A percentile compares a stretch with the other conserved stretches of the same genome.
Conservation (phyloP, 2,329 filamentous ascomycete genomes). For the Eutypella sp. region DNA sequence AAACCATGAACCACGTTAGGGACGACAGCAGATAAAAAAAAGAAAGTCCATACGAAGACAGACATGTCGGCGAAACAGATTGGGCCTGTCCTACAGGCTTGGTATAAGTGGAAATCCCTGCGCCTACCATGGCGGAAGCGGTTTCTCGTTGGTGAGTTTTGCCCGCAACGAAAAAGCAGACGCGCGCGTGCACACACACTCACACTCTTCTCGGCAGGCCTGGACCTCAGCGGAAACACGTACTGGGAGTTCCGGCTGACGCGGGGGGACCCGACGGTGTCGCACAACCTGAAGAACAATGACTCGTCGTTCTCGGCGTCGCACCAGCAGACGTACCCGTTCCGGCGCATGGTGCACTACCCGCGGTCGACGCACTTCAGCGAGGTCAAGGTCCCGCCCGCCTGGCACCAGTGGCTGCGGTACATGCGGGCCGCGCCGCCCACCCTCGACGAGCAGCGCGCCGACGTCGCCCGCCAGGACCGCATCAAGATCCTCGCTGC, state of each 20-base stretch:
- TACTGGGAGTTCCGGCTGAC: slow-evolving; percentile 63
- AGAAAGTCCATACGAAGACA: not conserved
- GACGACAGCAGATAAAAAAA: too few relatives aligned
- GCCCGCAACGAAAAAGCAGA: too few relatives aligned
- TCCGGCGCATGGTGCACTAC: slow-evolving; percentile 59
- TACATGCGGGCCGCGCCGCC: slow-evolving; percentile 53
- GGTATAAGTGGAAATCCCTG: slow-evolving; percentile 59
- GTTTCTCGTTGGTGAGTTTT: slow-evolving; percentile 53
- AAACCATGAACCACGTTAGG: too few relatives aligned
- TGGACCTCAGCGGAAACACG: slow-evolving; percentile 61
- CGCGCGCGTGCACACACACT: too few relatives aligned
- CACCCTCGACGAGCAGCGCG: slow-evolving; percentile 50
- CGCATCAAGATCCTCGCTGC: slow-evolving; percentile 53
- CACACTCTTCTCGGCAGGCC: too few relatives aligned
- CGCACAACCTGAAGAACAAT: not conserved
- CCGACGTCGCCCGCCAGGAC: slow-evolving; percentile 47
- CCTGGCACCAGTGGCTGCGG: slow-evolving; percentile 67
- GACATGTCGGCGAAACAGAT: slow-evolving; percentile 33
- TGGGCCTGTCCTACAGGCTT: slow-evolving; percentile 36
- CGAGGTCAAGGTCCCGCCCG: slow-evolving; percentile 52
- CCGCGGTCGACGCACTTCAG: slow-evolving; percentile 49
- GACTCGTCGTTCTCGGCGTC: slow-evolving; percentile 6
- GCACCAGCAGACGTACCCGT: slow-evolving; percentile 35
- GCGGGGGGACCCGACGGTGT: slow-evolving; percentile 28
- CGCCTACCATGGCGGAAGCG: slow-evolving; percentile 60